A percentile compares a stretch with the other conserved stretches of the same genome.
Conservation (phyloP, 306 rosid genomes). For the Herpetospermum pedunculosum region DNA sequence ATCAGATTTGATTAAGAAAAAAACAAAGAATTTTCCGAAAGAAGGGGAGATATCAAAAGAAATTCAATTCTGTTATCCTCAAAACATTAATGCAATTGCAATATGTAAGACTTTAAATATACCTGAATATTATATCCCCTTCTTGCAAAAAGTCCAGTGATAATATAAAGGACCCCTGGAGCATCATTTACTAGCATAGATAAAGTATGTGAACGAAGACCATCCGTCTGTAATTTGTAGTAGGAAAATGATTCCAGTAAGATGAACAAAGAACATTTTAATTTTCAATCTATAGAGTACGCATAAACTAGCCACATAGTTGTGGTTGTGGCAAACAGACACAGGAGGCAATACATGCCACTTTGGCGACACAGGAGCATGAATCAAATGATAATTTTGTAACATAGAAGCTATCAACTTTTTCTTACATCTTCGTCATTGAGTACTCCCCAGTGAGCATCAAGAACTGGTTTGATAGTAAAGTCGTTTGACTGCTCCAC, state of each 20-base stretch:
- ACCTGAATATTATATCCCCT: slow-evolving; percentile 64
- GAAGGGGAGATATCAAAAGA: not conserved
- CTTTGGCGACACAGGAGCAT: not conserved
- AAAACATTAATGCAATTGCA: not conserved
- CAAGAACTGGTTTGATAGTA: slow-evolving; percentile 30
- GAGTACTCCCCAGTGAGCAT: slow-evolving; percentile 57
- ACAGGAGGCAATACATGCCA: no score
- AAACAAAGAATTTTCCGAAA: not conserved
- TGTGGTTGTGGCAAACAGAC: not conserved
- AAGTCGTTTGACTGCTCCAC: slow-evolving; percentile 34
- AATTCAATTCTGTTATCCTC: not conserved
- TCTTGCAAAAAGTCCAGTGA: slow-evolving; percentile 45
- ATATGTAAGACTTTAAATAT: not conserved
- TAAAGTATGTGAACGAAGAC: slow-evolving; percentile 42
- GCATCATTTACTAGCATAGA: slow-evolving; percentile 40
- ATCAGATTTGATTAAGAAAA: not conserved
- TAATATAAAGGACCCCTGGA: slow-evolving; percentile 49
- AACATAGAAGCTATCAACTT: not conserved
- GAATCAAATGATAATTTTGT: not conserved
- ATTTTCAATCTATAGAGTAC: not conserved
- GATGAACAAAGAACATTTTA: not conserved
- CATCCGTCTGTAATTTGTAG: slow-evolving; percentile 28
- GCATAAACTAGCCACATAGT: not conserved
- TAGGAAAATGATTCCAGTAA: not conserved
- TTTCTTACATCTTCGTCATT: slow-evolving; percentile 44